Percentiles rank a stretch among this genome's conserved stretches.
phyloP scores from a whole-genome alignment of 176 grass and related monocot genomes.

The Saccharum officinarum region DNA sequence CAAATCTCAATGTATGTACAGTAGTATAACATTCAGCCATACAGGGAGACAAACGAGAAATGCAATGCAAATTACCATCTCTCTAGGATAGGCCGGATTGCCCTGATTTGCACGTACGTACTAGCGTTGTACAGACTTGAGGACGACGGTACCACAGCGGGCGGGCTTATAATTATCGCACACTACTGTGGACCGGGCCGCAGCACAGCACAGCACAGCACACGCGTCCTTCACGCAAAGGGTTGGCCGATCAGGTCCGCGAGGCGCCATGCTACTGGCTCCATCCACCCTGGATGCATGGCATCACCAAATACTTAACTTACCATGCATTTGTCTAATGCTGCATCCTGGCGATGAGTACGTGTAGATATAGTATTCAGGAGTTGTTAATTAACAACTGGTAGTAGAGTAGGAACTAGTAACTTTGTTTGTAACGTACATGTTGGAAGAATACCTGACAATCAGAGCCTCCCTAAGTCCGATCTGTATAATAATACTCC shows the following conservation, averaged over 20 bases:
- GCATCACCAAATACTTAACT: neutral
- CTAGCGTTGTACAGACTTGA: neutral
- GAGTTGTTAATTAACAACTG: neutral
- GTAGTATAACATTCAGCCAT: no score
- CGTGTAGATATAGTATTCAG: neutral
- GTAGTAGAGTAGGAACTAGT: neutral
- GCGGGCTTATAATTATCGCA: neutral
- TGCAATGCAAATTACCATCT: no score
- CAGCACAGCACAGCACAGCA: neutral
- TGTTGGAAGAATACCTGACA: conserved; percentile 10
- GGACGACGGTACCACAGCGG: neutral
- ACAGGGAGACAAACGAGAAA: no score
- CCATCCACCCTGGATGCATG: neutral
- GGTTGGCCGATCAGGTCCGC: neutral
- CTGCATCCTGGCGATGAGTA: neutral
- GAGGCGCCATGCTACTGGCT: neutral
- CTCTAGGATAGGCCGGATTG: no score
- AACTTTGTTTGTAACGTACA: neutral
- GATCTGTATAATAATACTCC: neutral
- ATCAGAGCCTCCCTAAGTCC: neutral
- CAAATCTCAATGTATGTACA: no score
- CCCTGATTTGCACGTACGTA: no score
- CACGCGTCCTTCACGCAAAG: neutral
- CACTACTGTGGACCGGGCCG: neutral
- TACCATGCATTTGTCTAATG: neutral